Percentiles rank a stretch among this genome's conserved stretches.
Conservation (phyloP, 148 eudicot genomes). For the Talinum fruticosum region DNA sequence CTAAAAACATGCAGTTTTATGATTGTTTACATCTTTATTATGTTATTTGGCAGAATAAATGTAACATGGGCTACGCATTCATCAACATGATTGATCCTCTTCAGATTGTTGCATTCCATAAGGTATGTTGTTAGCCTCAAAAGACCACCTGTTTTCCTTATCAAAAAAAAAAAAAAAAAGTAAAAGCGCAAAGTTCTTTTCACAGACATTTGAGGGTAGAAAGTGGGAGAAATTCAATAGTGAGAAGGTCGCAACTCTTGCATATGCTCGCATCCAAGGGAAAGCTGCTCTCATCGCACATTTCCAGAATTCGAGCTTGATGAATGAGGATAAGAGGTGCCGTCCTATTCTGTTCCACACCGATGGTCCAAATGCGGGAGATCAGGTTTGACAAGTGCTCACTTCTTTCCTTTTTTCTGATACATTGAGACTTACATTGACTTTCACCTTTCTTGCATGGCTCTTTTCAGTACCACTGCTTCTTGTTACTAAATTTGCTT, state of each 20-base stretch:
- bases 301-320: slow-evolving; percentile 82
- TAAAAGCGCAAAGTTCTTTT: slow-evolving; percentile 4
- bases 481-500: too few relatives aligned
- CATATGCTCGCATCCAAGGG: slow-evolving; percentile 83
- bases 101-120: slow-evolving; percentile 50
- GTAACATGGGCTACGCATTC: slow-evolving; percentile 84
- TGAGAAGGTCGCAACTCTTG: slow-evolving; percentile 72
- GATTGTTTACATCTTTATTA: slow-evolving; percentile 9
- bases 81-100: slow-evolving; percentile 73
- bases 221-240: slow-evolving; percentile 86
- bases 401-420: background rate
- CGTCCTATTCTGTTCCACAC: slow-evolving; percentile 76
- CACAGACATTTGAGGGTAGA: slow-evolving; percentile 70
- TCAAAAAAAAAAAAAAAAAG: slow-evolving; percentile 13
- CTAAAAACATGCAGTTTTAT: background rate
- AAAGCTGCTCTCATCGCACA: slow-evolving; percentile 70
- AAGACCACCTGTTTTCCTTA: background rate
- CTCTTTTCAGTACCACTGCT: too few relatives aligned
- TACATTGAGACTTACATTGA: background rate
- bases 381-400: slow-evolving; percentile 41
- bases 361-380: slow-evolving; percentile 75
- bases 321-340: slow-evolving; percentile 89
- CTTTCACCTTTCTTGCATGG: too few relatives aligned
- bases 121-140: slow-evolving; percentile 42
- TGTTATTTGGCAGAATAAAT: slow-evolving; percentile 58